These are phyloP conservation scores for Xylaria multiplex DNA, from an alignment of 2,329 filamentous ascomycete species.

Conservation along the genomic window DNA sequence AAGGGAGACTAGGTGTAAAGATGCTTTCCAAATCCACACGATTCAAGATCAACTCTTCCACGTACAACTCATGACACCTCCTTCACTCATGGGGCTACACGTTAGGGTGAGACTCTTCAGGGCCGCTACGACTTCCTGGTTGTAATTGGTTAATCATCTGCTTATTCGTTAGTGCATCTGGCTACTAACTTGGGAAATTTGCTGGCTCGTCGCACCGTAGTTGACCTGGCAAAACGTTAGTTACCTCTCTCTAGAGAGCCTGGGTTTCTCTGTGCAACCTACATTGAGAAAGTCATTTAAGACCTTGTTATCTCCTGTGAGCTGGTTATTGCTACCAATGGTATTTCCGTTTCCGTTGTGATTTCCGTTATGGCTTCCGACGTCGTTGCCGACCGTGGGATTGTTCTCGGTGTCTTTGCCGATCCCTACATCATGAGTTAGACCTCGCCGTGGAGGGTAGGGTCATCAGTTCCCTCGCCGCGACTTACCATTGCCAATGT, in stretches of 20 bases:
- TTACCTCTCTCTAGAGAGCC: background rate
- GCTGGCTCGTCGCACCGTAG: slow-evolving; percentile 18
- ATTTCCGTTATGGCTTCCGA: slow-evolving; percentile 8
- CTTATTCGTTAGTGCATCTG: slow-evolving; percentile 12
- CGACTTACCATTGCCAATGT: slow-evolving; percentile 10
- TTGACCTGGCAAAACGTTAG: slow-evolving; percentile 13
- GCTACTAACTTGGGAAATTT: slow-evolving; percentile 23
- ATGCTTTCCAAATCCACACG: background rate
- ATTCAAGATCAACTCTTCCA: slow-evolving; percentile 8
- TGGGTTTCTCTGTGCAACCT: background rate
- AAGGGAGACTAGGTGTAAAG: background rate
- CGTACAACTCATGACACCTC: slow-evolving; percentile 14
- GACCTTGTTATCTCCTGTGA: slow-evolving; percentile 6
- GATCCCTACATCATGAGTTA: background rate
- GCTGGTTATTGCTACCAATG: slow-evolving; percentile 1
- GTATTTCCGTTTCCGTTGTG: slow-evolving; percentile 16
- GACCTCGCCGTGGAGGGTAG: background rate
- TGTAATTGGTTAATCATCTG: slow-evolving; percentile 20
- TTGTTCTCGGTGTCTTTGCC: slow-evolving; percentile 1
- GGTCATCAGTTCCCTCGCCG: no score
- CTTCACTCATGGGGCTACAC: background rate
- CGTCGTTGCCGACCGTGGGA: slow-evolving; percentile 1
- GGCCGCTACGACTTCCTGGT: slow-evolving; percentile 22
- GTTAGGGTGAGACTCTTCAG: slow-evolving; percentile 25
- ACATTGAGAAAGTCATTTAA: slow-evolving; percentile 23